Evolutionary conservation across 1,284 basidiomycete genomes (phyloP).

Genomic region (Austroboletus niveus): DNA sequence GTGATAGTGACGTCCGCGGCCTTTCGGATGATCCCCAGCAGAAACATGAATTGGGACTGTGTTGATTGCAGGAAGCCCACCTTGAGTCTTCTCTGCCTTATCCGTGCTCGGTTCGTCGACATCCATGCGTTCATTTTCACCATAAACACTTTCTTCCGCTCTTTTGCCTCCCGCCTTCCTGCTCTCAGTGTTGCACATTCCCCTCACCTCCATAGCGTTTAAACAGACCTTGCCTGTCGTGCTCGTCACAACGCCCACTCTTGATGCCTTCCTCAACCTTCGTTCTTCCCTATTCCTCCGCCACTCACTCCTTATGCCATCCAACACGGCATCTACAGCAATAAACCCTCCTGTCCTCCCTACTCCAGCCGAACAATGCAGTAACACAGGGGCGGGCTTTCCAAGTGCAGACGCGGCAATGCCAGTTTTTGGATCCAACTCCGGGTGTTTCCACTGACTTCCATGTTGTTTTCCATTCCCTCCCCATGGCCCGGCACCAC

Average conservation of each 20-base stretch:
- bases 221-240: not conserved
- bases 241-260: not conserved
- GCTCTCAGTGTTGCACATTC: slow-evolving; percentile 3
- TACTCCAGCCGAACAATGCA: slow-evolving; percentile 89
- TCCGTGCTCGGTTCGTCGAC: slow-evolving; percentile 18
- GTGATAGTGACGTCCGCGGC: slow-evolving; percentile 9
- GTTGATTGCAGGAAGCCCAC: slow-evolving; percentile 10
- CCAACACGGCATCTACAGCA: slow-evolving; percentile 82
- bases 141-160: slow-evolving; percentile 1
- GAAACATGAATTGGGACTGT: slow-evolving; percentile 30
- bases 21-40: slow-evolving; percentile 28
- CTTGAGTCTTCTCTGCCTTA: slow-evolving; percentile 1
- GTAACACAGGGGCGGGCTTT: slow-evolving; percentile 52
- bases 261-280: slow-evolving; percentile 4
- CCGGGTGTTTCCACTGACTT: slow-evolving; percentile 29
- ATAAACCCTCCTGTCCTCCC: slow-evolving; percentile 92
- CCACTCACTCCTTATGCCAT: slow-evolving; percentile 70
- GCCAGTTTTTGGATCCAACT: slow-evolving; percentile 48
- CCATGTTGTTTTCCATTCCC: slow-evolving; percentile 19
- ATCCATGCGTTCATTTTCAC: slow-evolving; percentile 24
- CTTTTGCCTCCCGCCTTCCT: slow-evolving; percentile 5
- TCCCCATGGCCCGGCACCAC: slow-evolving; percentile 9
- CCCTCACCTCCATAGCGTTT: not conserved
- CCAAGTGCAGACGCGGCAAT: slow-evolving; percentile 49
- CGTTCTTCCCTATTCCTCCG: slow-evolving; percentile 30